Evolutionary conservation across 257 asterid species (phyloP), one percentile per base, ranked within the genome.

Genomic region (Fraxinus pennsylvanica): DNA sequence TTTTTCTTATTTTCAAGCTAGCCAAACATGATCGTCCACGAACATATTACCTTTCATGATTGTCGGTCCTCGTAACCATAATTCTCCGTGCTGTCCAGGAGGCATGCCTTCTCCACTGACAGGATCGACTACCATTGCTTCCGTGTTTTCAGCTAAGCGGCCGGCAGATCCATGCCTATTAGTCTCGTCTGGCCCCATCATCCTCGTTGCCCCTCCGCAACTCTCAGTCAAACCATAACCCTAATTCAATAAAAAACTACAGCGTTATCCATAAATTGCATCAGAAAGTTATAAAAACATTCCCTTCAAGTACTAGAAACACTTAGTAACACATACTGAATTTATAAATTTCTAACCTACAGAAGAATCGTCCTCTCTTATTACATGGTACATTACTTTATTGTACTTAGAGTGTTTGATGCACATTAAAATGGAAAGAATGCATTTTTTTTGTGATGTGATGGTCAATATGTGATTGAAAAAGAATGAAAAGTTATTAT

Each of bases 201-300:
- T 75, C 71, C 92, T 84, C 22, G 97, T 81, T 54, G 85, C 91
- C 10, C 78, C 90, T 81, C 99, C 99, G 1, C 90, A 82, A 50
- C 89, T 87, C 90, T 92, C 99, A 0, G 99, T 94, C 90, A 94
- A 69, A 29, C 97, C 99, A 83, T 90, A 94, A 19, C 99, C 97
- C 99, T 95, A 68, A 13, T 76, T 32, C 68, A 77, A 77, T 27
- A 70, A 77, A 63, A 72, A 68, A 61, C 54, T 52, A 77, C 32
- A 79, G 47, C 19, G 19, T 14, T 29, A 50, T 17, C 22, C 8
- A 36, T 47, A 80, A 67, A 7, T 32, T 50, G 21, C 21, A 63
- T 9, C 33, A 71, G 29, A 27, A 47, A 29, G 35, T 14, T 3
- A 21, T 3, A 9, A 71, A 71, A 30, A 3, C 35, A 78, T 4